Percentiles rank a stretch among this genome's conserved stretches.
Evolutionary conservation across 2,329 filamentous ascomycete genomes (phyloP).

Genomic region (Raffaelea albimanens): DNA sequence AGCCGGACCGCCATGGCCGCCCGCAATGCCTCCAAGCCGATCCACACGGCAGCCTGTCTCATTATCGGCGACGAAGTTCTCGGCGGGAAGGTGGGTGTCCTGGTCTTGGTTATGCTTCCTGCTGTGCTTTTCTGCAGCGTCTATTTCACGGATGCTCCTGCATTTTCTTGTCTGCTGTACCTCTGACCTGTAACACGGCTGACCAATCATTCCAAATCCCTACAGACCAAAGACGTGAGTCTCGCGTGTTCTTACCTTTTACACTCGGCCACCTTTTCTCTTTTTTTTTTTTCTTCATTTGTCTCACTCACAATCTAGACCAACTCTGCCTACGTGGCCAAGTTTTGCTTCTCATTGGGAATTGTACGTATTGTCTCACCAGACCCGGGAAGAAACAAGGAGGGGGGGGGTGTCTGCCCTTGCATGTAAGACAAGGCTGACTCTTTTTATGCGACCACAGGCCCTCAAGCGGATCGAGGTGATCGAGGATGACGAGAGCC

Average conservation of each 20-base stretch:
- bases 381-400: too few relatives aligned
- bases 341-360: conserved; percentile 54
- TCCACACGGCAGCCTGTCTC: conserved; percentile 83
- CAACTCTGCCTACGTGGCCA: conserved; percentile 55
- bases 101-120: not conserved
- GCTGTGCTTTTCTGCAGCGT: not conserved
- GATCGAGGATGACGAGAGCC: conserved; percentile 81
- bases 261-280: not conserved
- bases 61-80: conserved; percentile 98
- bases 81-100: conserved; percentile 68
- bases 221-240: conserved; percentile 13
- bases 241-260: not conserved
- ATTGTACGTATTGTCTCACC: conserved; percentile 33
- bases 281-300: not conserved
- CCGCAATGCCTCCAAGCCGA: conserved; percentile 33
- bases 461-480: conserved; percentile 81
- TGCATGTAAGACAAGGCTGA: not conserved
- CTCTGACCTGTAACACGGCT: not conserved
- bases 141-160: not conserved
- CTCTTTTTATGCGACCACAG: conserved; percentile 22
- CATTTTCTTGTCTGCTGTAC: not conserved
- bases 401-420: too few relatives aligned
- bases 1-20: conserved; percentile 7
- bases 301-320: conserved; percentile 31
- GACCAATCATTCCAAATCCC: not conserved